These are phyloP conservation scores for Madurella fahalii DNA, from an alignment of 2,329 filamentous ascomycete species.

Conservation along the genomic window DNA sequence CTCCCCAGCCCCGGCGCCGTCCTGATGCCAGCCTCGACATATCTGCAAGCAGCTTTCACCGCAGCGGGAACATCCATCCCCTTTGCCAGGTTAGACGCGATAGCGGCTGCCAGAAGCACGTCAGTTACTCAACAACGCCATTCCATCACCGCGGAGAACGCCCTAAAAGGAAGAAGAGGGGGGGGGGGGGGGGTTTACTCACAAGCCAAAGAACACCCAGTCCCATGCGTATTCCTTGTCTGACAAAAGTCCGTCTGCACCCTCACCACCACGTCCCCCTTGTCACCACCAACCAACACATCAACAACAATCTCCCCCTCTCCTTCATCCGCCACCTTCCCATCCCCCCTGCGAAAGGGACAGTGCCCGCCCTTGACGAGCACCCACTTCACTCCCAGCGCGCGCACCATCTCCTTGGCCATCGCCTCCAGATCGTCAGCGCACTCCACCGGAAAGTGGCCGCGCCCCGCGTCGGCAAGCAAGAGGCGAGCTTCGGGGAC, in stretches of 20 bases:
- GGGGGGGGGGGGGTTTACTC: too few relatives aligned
- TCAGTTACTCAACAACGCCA: neutral
- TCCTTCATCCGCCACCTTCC: constrained; percentile 54
- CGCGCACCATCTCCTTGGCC: constrained; percentile 57
- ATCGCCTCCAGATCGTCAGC: constrained; percentile 65
- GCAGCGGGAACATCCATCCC: constrained; percentile 54
- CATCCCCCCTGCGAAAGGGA: constrained; percentile 62
- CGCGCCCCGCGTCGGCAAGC: constrained; percentile 48
- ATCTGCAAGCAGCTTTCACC: constrained; percentile 64
- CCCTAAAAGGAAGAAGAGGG: neutral
- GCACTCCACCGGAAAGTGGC: constrained; percentile 42
- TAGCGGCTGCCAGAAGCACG: constrained; percentile 52
- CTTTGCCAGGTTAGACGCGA: constrained; percentile 66
- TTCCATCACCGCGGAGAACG: neutral
- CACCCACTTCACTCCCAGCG: constrained; percentile 71
- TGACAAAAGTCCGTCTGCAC: constrained; percentile 68
- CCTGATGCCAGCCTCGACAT: constrained; percentile 67
- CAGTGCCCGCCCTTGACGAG: constrained; percentile 87
- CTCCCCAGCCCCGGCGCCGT: constrained; percentile 59
- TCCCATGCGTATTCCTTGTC: constrained; percentile 85
- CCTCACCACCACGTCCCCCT: constrained; percentile 34
- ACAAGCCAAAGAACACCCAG: constrained; percentile 90
- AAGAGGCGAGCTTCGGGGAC: constrained; percentile 69
- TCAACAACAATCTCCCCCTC: constrained; percentile 70
- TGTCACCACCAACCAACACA: constrained; percentile 62